Base-by-base conservation (phyloP, 2,329 filamentous ascomycete genomes). In the Calonectria crousiana region DNA sequence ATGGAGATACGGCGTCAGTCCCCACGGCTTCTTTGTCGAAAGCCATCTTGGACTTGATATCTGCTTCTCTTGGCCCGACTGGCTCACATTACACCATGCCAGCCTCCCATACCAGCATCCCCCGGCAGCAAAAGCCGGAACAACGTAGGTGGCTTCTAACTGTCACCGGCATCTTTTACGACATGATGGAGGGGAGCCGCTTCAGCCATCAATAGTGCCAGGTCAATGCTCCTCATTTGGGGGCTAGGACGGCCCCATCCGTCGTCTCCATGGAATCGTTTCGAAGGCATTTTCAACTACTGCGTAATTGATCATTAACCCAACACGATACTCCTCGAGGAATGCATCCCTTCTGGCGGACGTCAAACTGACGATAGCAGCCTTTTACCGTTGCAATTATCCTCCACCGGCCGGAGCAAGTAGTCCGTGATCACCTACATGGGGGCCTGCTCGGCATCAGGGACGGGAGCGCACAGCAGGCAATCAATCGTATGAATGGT, bases 101-200 rank as follows among this genome's bases (percentile, higher is more conserved):
- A 23, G n/a, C 56, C 56, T 62, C 36, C 36, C 34, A 41, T 62
- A 62, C 56, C 41, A 30, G 56, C 56, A 62, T 62, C 56, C 56
- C 56, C 56, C 56, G 56, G 56, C 49, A 26, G 38, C 14, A 52
- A 26, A 51, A 41, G n/a, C 32, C 20, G 52, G n/a, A 26, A 62
- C 56, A 32, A 60, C 69, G 69, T 72, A 67, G 69, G 62, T 72
- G 69, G 69, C 69, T 67, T 34, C 28, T 36, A 26, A 49, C 32
- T 71, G 30, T 56, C 36, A 30, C 34, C 38, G 56, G 41, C 38
- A 69, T 20, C 28, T 26, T 26, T 23, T 47, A 28, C 23, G 49
- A 44, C 32, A 20, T 56, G 60, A 36, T 58, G 69, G 51, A 41
- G 62, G 64, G 32, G 23, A 58, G 51, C 52, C 26, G 36, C 64